A percentile compares a stretch with the other conserved stretches of the same genome.
Conservation (phyloP, 2,329 filamentous ascomycete species). For the Rhinocladiella similis region DNA sequence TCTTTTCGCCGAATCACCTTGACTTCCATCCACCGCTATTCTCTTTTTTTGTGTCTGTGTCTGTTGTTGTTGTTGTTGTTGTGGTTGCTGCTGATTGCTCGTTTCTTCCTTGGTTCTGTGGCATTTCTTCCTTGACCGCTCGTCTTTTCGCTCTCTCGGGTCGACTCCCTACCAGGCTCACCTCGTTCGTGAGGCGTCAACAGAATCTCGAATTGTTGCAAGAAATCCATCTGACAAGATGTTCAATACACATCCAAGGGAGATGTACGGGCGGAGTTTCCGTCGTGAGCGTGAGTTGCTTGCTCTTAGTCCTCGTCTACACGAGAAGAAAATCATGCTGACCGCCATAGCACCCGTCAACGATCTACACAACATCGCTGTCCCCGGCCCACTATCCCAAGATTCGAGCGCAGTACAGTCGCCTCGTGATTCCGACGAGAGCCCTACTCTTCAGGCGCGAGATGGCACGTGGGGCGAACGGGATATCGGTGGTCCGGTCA, state of each 20-base stretch:
- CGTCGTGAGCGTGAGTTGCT: conserved; percentile 13
- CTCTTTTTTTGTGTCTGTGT: no score
- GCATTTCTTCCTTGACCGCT: no score
- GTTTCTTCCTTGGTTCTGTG: no score
- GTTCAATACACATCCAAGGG: conserved; percentile 20
- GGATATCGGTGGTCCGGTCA: conserved; percentile 56
- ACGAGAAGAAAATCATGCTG: background rate
- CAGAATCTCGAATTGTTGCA: no score
- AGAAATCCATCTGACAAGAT: conserved; percentile 3
- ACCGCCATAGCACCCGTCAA: conserved; percentile 4
- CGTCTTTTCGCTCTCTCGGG: no score
- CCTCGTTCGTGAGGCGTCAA: no score
- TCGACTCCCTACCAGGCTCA: no score
- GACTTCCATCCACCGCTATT: no score
- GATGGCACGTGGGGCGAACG: conserved; percentile 63
- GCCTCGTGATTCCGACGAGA: conserved; percentile 5
- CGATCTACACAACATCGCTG: conserved; percentile 19
- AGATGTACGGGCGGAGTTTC: conserved; percentile 20
- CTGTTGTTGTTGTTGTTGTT: no score
- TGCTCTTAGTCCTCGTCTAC: background rate
- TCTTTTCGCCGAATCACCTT: no score
- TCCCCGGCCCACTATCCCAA: conserved; percentile 7
- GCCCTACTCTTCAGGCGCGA: conserved; percentile 1
- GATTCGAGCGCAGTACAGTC: conserved; percentile 14
- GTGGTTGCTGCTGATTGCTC: no score